phyloP scores from a whole-genome alignment of 495 filamentous ascomycete species.

The Penicillium silybi region DNA sequence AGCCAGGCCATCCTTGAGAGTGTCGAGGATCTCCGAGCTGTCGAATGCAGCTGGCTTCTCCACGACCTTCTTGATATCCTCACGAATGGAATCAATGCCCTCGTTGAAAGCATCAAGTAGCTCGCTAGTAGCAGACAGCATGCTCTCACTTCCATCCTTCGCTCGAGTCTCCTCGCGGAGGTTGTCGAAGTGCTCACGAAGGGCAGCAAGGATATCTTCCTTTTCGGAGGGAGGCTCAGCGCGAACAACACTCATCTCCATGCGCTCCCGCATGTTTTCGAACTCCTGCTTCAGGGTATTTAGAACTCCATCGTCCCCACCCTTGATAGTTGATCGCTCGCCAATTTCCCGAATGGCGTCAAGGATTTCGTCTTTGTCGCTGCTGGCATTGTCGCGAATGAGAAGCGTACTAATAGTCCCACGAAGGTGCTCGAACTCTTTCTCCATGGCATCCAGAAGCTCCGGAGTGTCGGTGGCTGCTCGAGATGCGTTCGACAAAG shows the following conservation, averaged over 20 bases:
- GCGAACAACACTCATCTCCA: conserved; percentile 38
- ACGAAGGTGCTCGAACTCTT: conserved; percentile 65
- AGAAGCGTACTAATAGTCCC: conserved; percentile 67
- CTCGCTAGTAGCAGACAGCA: conserved; percentile 61
- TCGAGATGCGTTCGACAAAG: conserved; percentile 26
- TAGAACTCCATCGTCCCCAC: conserved; percentile 22
- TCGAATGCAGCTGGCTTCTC: conserved; percentile 78
- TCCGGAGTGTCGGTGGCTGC: conserved; percentile 49
- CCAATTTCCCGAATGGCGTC: conserved; percentile 55
- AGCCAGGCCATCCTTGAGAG: conserved; percentile 73
- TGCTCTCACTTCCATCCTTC: conserved; percentile 52
- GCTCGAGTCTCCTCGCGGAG: conserved; percentile 62
- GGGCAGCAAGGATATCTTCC: conserved; percentile 61
- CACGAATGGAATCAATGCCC: conserved; percentile 67
- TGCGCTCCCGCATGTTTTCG: conserved; percentile 64
- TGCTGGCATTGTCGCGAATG: conserved; percentile 51
- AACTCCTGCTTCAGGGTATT: conserved; percentile 66
- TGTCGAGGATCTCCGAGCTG: conserved; percentile 80
- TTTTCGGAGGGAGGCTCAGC: conserved; percentile 24
- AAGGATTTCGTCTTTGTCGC: conserved; percentile 59
- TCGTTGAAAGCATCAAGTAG: conserved; percentile 81
- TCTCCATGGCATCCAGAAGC: conserved; percentile 66
- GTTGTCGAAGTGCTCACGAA: conserved; percentile 66
- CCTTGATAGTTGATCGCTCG: conserved; percentile 20
- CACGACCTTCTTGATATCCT: conserved; percentile 70